Base-by-base conservation (phyloP, 768 basidiomycete genomes). In the Pleurotus citrinopileatus region DNA sequence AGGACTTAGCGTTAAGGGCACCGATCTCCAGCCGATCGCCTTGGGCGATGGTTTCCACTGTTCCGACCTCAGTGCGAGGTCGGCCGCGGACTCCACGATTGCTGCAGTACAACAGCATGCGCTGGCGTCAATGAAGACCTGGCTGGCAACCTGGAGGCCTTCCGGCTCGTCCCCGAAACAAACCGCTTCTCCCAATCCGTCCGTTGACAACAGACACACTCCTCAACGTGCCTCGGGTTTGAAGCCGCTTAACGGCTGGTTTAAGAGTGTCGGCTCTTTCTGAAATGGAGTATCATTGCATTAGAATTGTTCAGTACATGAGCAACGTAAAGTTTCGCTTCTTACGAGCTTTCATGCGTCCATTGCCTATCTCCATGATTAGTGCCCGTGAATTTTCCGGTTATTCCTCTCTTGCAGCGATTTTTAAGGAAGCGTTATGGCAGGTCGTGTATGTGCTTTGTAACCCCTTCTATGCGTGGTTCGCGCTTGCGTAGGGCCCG, bases 41-140 rank as follows among this genome's bases (percentile, higher is more conserved):
- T 63, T 80, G 10, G 70, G 81, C 22, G 77, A 85, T 57, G 87
- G 83, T 0, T 89, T 85, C 75, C 87, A 89, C 59, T 78, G 78
- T 62, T 83, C 86, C 15, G 87, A 89, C 60, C 62, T 91, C 43
- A 40, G 69, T 51, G 65, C 70, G 0, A 34, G 57, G 20, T 70
- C 71, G 36, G 81, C 74, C 1, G 73, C 72, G 4, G 85, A 88
- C 57, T 56, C 74, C 15, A 81, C 80, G 1, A 70, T 88, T 36
- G 61, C 65, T 3, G 69, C 72, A 0, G 84, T 88, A 7, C 86
- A 88, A 61, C 59, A 65, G 32, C 66, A 80, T 36, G 84, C 69
- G 0, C 67, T 89, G 19, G 63, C 68, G 20, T 72, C 75, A 25
- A 82, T 88, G 65, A 76, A 76, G 59, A 64, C 46, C 2, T 89